Evolutionary conservation across 441 rosid genomes (phyloP).

Genomic region (Melastoma candidum): DNA sequence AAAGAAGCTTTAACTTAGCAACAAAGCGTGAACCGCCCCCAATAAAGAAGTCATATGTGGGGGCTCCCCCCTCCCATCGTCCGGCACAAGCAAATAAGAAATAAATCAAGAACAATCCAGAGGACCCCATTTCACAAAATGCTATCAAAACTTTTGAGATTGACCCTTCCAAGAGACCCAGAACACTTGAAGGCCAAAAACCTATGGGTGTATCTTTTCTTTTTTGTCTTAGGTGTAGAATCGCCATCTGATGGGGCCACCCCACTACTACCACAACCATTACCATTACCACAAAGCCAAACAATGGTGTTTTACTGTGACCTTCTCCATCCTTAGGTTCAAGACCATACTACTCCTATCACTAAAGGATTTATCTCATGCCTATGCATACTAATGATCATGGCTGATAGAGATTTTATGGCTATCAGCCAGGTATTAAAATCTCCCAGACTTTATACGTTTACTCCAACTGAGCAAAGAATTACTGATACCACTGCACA

Average conservation of each 20-base stretch:
- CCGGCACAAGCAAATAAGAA: slow-evolving; percentile 9
- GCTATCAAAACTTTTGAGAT: neutral
- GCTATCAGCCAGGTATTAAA: no score
- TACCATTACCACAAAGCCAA: no score
- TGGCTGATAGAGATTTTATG: no score
- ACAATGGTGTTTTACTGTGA: neutral
- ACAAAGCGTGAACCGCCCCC: slow-evolving; percentile 18
- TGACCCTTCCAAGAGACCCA: no score
- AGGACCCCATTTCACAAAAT: neutral
- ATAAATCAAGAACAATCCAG: neutral
- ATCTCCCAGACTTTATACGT: no score
- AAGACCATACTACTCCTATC: neutral
- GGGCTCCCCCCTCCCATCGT: slow-evolving; percentile 3
- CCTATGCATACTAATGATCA: no score
- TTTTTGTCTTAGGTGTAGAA: neutral
- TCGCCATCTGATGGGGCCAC: slow-evolving; percentile 32
- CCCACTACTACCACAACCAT: slow-evolving; percentile 1
- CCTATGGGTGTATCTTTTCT: no score
- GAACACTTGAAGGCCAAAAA: no score
- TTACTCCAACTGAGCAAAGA: no score
- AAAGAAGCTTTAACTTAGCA: slow-evolving; percentile 11
- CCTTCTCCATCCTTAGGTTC: slow-evolving; percentile 3
- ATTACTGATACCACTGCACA: no score
- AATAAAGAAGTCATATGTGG: neutral
- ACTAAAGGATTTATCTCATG: no score